Evolutionary conservation across 176 grass and related monocot genomes (phyloP), one percentile per base, ranked within the genome.

Genomic region (Carex littledalei): DNA sequence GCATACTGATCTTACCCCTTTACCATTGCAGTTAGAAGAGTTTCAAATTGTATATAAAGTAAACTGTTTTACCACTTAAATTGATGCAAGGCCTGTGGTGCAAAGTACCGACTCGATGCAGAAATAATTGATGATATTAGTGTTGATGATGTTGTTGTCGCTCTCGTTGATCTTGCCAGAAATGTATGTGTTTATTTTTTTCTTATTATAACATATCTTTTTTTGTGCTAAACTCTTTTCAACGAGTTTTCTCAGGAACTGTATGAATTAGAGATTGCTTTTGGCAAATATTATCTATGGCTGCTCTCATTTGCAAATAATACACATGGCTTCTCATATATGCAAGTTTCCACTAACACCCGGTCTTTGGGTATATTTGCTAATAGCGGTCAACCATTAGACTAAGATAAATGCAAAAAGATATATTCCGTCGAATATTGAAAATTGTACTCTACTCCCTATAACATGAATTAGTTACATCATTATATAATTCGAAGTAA

Each of bases 131-230:
- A 89, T 57, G 90, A 94, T 45, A 88, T 88, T 10, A 71, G 88
- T 87, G 93, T 98, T 43, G 96, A 98, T 84, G 89, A 90, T 58
- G 87, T 98, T 83, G 93, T 95, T 17, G 22, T 94, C 45, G 78
- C 87, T 67, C 96, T 98, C 80, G 88, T 94, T 67, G 86, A 91
- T 11, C 81, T 91, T 84, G 90, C 93, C 54, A 94, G 84, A 93
- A 95, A 94, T 78, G 96, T 98, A 98, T 94, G 60, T 71, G 88
- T 62, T 60, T 68, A 37, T n/a, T 61, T 70, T 22, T 66, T 16
- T 71, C 81, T 74, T 63, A 24, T 10, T 66, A 81, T n/a, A 60
- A 10, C 67, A 83, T 84, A 29, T 52, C 64, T 78, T 65, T 31
- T 57, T 63, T 73, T 53, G 56, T 76, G 45, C 86, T 67, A 64